Percentiles rank a stretch among this genome's conserved stretches.
phyloP scores from a whole-genome alignment of 495 filamentous ascomycete genomes.

The Penicillium chermesinum region DNA sequence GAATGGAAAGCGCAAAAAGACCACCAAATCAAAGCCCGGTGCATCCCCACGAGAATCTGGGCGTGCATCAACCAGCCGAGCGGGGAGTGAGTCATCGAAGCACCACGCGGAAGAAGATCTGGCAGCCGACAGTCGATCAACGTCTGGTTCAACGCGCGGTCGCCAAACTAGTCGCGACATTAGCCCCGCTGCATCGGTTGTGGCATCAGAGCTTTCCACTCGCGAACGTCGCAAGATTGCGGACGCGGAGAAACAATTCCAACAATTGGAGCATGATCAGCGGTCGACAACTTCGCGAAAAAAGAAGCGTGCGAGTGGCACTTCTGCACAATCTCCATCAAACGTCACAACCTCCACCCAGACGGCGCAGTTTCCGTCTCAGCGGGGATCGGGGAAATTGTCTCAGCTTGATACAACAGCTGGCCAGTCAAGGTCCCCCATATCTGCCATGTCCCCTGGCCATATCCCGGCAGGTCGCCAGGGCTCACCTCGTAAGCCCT shows the following conservation, averaged over 20 bases:
- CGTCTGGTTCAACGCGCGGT: constrained; percentile 67
- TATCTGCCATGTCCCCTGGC: constrained; percentile 17
- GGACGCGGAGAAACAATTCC: constrained; percentile 71
- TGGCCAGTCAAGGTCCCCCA: constrained; percentile 28
- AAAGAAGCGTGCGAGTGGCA: constrained; percentile 44
- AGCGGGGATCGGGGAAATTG: constrained; percentile 13
- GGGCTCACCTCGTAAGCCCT: constrained; percentile 28
- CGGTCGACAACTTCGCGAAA: constrained; percentile 27
- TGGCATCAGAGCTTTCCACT: constrained; percentile 65
- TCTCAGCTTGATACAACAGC: constrained; percentile 18
- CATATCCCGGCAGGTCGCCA: constrained; percentile 14
- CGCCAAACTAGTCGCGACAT: constrained; percentile 78
- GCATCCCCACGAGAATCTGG: constrained; percentile 67
- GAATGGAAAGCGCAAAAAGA: constrained; percentile 52
- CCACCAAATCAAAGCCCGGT: constrained; percentile 47
- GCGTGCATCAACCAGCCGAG: constrained; percentile 69
- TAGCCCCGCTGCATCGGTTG: constrained; percentile 52
- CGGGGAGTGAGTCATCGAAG: constrained; percentile 65
- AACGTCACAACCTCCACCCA: constrained; percentile 18
- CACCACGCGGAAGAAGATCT: constrained; percentile 47
- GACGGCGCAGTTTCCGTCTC: constrained; percentile 13
- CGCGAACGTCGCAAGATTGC: constrained; percentile 85
- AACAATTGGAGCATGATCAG: constrained; percentile 53
- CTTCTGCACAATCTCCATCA: constrained; percentile 31
- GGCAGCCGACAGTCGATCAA: constrained; percentile 52